Evolutionary conservation across 345 rosid species (phyloP).

Genomic region (Camelina sativa): DNA sequence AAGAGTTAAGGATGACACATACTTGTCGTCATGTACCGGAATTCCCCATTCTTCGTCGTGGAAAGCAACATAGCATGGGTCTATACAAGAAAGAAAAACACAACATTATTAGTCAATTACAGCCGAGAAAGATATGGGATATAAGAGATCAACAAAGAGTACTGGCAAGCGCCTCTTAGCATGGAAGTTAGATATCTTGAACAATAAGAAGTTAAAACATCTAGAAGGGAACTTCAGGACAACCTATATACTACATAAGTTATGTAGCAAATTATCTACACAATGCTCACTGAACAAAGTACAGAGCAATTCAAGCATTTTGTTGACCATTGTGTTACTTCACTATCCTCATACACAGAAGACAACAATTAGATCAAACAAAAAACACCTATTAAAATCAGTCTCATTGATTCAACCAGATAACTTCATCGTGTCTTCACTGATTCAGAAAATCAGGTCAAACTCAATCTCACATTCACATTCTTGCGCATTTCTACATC

Average conservation of each 20-base stretch:
- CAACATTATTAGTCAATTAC: not conserved
- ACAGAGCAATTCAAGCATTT: conserved; percentile 1
- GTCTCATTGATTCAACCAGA: conserved; percentile 11
- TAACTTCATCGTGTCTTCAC: not conserved
- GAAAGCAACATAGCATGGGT: conserved; percentile 64
- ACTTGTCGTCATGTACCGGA: conserved; percentile 82
- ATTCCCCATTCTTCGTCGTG: conserved; percentile 98
- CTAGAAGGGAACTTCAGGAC: conserved; percentile 1
- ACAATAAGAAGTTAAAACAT: not conserved
- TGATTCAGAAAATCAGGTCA: conserved; percentile 6
- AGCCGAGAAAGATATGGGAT: conserved; percentile 8
- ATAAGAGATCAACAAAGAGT: not conserved
- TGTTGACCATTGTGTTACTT: not conserved
- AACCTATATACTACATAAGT: not conserved
- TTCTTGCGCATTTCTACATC: not conserved
- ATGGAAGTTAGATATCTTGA: not conserved
- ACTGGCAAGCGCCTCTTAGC: not conserved
- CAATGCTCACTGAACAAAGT: not conserved
- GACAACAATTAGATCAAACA: not conserved
- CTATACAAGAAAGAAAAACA: conserved; percentile 39
- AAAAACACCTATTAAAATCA: not conserved
- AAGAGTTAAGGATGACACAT: conserved; percentile 38
- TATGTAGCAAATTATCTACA: not conserved
- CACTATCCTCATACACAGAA: not conserved
- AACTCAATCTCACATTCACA: not conserved